phyloP scores from a whole-genome alignment of 202 grass and related monocot species.

The Miscanthus sacchariflorus region DNA sequence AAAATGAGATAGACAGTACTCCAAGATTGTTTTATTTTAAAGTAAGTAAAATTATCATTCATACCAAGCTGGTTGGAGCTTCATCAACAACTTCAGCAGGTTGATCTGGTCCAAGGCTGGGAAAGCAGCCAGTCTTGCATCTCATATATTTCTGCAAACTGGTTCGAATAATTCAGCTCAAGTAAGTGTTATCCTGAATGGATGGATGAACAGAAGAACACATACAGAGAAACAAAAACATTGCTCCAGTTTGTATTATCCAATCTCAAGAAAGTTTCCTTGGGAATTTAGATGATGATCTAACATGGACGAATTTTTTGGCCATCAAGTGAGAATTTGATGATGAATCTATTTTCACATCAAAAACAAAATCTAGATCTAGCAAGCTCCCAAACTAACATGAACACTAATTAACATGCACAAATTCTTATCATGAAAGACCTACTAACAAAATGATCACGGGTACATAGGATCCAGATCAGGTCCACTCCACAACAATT shows the following conservation, averaged over 20 bases:
- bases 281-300: background rate
- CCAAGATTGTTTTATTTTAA: background rate
- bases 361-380: background rate
- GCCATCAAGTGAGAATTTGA: background rate
- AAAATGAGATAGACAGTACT: conserved; percentile 1
- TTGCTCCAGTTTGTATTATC: conserved; percentile 28
- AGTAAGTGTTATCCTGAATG: background rate
- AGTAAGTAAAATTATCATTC: background rate
- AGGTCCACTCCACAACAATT: background rate
- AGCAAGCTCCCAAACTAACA: background rate
- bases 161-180: conserved; percentile 39
- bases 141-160: conserved; percentile 98
- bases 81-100: conserved; percentile 94
- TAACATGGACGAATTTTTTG: conserved; percentile 8
- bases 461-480: background rate
- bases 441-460: conserved; percentile 24
- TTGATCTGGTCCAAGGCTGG: conserved; percentile 85
- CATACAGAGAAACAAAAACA: background rate
- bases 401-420: conserved; percentile 10
- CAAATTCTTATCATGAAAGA: conserved; percentile 31
- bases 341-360: background rate
- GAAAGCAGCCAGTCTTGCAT: conserved; percentile 91
- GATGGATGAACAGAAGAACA: conserved; percentile 14
- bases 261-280: conserved; percentile 3
- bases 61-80: conserved; percentile 84